These are phyloP conservation scores for Suillus subalutaceus DNA, from an alignment of 768 basidiomycete species.

Conservation along the genomic window DNA sequence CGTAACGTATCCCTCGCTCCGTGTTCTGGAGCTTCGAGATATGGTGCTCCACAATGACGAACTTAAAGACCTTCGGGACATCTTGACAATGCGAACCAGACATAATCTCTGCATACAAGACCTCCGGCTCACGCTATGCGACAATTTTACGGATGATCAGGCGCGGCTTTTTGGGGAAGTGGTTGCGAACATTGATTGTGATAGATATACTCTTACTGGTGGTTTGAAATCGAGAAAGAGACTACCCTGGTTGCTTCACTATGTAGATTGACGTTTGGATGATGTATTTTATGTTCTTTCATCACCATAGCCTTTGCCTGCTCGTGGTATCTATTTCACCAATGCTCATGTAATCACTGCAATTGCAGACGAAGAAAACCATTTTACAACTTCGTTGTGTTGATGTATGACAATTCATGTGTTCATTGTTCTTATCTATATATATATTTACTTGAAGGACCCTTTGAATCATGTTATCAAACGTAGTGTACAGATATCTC, in stretches of 20 bases:
- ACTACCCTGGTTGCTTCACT: background rate
- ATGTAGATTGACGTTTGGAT: background rate
- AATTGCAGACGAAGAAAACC: too few species aligned
- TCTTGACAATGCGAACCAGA: background rate
- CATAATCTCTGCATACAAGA: background rate
- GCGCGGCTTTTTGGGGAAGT: background rate
- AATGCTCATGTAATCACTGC: too few species aligned
- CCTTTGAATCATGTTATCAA: too few species aligned
- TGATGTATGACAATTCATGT: too few species aligned
- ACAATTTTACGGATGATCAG: background rate
- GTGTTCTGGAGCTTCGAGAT: background rate
- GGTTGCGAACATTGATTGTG: background rate
- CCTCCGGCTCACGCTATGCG: background rate
- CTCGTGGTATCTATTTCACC: too few species aligned
- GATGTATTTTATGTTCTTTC: background rate
- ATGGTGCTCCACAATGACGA: background rate
- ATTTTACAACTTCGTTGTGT: too few species aligned
- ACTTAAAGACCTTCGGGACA: background rate
- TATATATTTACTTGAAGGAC: too few species aligned
- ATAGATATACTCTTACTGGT: background rate
- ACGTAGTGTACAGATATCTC: too few species aligned
- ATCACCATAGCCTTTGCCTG: too few species aligned
- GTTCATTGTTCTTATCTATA: too few species aligned
- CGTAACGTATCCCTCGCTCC: background rate
- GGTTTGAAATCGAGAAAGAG: background rate